Evolutionary conservation across 2,329 filamentous ascomycete species (phyloP), one percentile per base, ranked within the genome.

Genomic region (Clathrospora elynae): DNA sequence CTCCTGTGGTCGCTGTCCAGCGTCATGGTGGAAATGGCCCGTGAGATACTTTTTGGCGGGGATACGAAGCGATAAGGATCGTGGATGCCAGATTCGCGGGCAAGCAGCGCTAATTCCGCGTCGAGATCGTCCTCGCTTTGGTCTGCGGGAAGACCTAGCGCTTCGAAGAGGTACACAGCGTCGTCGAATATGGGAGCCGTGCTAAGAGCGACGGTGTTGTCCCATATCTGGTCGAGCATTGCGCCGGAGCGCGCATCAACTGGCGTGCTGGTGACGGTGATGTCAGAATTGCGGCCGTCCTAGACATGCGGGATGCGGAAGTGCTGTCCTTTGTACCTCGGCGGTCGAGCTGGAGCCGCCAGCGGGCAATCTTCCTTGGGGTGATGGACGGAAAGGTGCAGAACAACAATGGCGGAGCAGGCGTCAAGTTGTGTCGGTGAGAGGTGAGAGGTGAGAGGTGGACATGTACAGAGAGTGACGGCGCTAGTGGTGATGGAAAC

Each of bases 131-230:
- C 64, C 37, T 70, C 67, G 28, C 43, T 61, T 20, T 67, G 55
- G 39, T 44, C 40, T 1, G 45, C 47, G 2, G 58, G 53, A 9
- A 67, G 53, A 17, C 47, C 36, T 16, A 70, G 54, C 4, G 61
- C 67, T 38, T 70, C 66, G n/a, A 53, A 36, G 6, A 52, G 46
- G 39, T 67, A 70, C 28, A 62, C 39, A 28, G 54, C 51, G 42
- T 70, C 57, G 53, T 69, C 66, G 44, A 70, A 68, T 22, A 70
- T 66, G 51, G 61, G 58, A 22, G 59, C 61, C 5, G 58, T 59
- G 35, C 46, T 54, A 31, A 64, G 55, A 40, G 61, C 56, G 35
- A 51, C 46, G 26, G 55, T 28, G 25, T 45, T 33, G 45, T 63
- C 56, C 55, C 52, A 56, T 31, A 39, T 53, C 33, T 44, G 53